These are phyloP conservation scores for Solanum neorickii DNA, from an alignment of 257 asterid genomes.

Conservation along the genomic window DNA sequence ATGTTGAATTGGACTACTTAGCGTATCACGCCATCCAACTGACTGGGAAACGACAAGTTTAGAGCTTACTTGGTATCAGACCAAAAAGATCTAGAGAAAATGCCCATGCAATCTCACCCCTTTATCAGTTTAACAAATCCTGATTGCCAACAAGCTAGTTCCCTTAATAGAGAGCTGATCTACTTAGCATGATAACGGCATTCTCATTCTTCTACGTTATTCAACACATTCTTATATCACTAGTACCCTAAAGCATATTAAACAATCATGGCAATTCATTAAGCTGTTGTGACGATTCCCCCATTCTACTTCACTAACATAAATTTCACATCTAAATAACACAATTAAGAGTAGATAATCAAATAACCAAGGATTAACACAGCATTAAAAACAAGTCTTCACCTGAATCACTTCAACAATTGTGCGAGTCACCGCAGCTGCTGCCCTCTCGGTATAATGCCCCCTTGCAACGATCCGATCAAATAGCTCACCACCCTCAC, in stretches of 20 bases:
- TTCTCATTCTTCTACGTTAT: background rate
- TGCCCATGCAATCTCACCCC: background rate
- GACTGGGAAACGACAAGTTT: background rate
- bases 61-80: background rate
- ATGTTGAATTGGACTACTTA: background rate
- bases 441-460: slow-evolving; percentile 45
- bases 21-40: background rate
- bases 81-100: background rate
- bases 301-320: background rate
- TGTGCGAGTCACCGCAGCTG: slow-evolving; percentile 34
- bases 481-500: slow-evolving; percentile 46
- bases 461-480: slow-evolving; percentile 44
- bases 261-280: background rate
- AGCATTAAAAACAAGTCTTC: background rate
- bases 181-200: background rate
- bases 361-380: background rate
- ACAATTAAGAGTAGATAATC: background rate
- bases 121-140: background rate
- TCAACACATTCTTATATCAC: background rate
- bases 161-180: background rate
- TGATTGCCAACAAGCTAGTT: background rate
- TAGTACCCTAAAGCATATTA: background rate
- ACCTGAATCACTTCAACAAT: slow-evolving; percentile 47
- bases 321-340: background rate
- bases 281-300: background rate